Evolutionary conservation across 1,284 basidiomycete species (phyloP).

Genomic region (Sporisorium iseilematis-ciliati): DNA sequence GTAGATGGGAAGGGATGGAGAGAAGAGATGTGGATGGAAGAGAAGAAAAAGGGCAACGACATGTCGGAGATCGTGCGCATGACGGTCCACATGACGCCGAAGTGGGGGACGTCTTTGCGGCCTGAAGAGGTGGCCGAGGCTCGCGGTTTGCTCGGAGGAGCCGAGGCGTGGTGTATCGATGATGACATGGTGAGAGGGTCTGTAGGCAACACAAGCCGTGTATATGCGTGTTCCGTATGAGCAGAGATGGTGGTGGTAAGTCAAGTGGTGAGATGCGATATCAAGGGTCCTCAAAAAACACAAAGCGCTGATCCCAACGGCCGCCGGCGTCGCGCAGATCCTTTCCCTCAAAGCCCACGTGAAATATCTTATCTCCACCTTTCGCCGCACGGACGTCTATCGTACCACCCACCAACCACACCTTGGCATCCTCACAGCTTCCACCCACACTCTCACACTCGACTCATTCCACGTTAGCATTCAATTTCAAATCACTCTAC

Average conservation of each 20-base stretch:
- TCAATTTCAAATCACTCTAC: background rate
- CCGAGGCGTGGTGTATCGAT: background rate
- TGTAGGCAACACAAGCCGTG: slow-evolving; percentile 1
- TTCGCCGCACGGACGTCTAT: slow-evolving; percentile 12
- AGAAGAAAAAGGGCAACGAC: slow-evolving; percentile 54
- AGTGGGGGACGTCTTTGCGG: slow-evolving; percentile 21
- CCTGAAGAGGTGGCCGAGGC: slow-evolving; percentile 18
- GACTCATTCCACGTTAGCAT: no score
- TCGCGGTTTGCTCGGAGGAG: background rate
- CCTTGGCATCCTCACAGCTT: background rate
- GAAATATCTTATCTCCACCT: slow-evolving; percentile 11
- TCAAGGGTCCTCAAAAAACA: slow-evolving; percentile 2
- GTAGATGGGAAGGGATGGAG: slow-evolving; percentile 31
- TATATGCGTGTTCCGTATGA: background rate
- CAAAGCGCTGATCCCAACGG: background rate
- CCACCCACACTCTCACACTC: no score
- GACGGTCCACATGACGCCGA: slow-evolving; percentile 58
- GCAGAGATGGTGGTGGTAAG: background rate
- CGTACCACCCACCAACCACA: no score
- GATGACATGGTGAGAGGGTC: slow-evolving; percentile 5
- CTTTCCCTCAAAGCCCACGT: background rate
- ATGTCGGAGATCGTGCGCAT: slow-evolving; percentile 59
- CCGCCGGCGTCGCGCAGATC: slow-evolving; percentile 5
- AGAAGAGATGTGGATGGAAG: slow-evolving; percentile 33
- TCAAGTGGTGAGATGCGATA: background rate